A percentile compares a stretch with the other conserved stretches of the same genome.
Evolutionary conservation across 495 filamentous ascomycete species (phyloP).

Genomic region (Daldinia childiae): DNA sequence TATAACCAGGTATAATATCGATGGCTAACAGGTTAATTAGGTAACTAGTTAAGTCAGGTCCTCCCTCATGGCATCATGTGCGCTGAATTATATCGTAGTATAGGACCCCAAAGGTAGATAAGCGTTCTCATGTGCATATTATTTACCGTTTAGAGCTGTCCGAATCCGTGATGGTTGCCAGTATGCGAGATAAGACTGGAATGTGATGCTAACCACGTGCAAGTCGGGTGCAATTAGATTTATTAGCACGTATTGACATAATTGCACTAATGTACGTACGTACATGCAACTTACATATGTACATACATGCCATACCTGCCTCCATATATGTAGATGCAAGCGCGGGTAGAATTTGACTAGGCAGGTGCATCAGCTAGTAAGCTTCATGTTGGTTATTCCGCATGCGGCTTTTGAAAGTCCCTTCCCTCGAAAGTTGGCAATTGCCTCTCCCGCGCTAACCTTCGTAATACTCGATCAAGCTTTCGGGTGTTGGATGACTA

Average conservation of each 20-base stretch:
- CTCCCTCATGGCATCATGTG: slow-evolving; percentile 41
- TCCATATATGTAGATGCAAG: slow-evolving; percentile 6
- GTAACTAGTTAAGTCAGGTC: slow-evolving; percentile 7
- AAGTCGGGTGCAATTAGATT: slow-evolving; percentile 25
- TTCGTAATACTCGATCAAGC: slow-evolving; percentile 3
- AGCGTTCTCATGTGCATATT: slow-evolving; percentile 36
- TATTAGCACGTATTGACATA: slow-evolving; percentile 32
- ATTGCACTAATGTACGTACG: not conserved
- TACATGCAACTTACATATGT: no score
- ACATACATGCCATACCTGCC: not conserved
- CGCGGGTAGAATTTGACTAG: slow-evolving; percentile 3
- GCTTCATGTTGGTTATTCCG: slow-evolving; percentile 29
- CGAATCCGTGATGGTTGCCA: slow-evolving; percentile 42
- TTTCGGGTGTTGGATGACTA: not conserved
- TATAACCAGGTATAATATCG: not conserved
- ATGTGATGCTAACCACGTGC: slow-evolving; percentile 47
- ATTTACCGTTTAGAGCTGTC: slow-evolving; percentile 39
- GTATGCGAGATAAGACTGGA: slow-evolving; percentile 48
- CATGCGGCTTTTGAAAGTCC: slow-evolving; percentile 34
- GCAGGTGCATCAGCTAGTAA: not conserved
- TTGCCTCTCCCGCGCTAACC: slow-evolving; percentile 31
- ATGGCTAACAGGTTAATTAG: not conserved
- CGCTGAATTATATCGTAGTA: slow-evolving; percentile 32
- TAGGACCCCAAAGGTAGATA: slow-evolving; percentile 32
- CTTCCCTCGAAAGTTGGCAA: slow-evolving; percentile 3